phyloP scores from a whole-genome alignment of 306 rosid genomes.

The Leucaena leucocephala region DNA sequence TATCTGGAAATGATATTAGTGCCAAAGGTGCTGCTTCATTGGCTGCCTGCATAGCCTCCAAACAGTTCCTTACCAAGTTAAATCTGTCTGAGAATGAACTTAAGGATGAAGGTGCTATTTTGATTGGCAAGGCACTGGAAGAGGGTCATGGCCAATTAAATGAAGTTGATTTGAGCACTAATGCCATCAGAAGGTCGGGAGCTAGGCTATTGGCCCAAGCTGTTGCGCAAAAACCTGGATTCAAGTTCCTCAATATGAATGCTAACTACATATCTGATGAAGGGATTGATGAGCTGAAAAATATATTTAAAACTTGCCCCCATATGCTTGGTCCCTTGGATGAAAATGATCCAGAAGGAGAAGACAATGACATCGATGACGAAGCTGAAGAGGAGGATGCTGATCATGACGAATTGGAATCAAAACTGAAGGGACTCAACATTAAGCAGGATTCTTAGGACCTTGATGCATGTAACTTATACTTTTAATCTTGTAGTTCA shows the following conservation, averaged over 20 bases:
- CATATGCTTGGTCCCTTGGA: slow-evolving; percentile 74
- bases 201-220: slow-evolving; percentile 80
- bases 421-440: slow-evolving; percentile 67
- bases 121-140: slow-evolving; percentile 69
- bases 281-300: slow-evolving; percentile 69
- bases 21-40: slow-evolving; percentile 61
- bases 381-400: slow-evolving; percentile 61
- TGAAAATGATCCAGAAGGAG: slow-evolving; percentile 88
- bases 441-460: slow-evolving; percentile 56
- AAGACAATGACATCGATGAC: slow-evolving; percentile 58
- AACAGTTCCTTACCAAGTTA: slow-evolving; percentile 67
- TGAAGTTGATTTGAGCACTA: slow-evolving; percentile 79
- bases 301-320: slow-evolving; percentile 61
- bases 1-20: slow-evolving; percentile 86
- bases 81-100: slow-evolving; percentile 81
- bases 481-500: slow-evolving; percentile 38
- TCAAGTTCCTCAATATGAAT: slow-evolving; percentile 71
- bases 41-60: slow-evolving; percentile 67
- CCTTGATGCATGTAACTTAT: slow-evolving; percentile 18
- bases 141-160: slow-evolving; percentile 63
- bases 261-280: slow-evolving; percentile 78
- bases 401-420: slow-evolving; percentile 70
- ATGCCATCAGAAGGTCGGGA: slow-evolving; percentile 70
- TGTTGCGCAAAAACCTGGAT: slow-evolving; percentile 68
- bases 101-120: slow-evolving; percentile 81